A percentile compares a stretch with the other conserved stretches of the same genome.
phyloP scores from a whole-genome alignment of 495 filamentous ascomycete genomes.

The Tuber aestivum region DNA sequence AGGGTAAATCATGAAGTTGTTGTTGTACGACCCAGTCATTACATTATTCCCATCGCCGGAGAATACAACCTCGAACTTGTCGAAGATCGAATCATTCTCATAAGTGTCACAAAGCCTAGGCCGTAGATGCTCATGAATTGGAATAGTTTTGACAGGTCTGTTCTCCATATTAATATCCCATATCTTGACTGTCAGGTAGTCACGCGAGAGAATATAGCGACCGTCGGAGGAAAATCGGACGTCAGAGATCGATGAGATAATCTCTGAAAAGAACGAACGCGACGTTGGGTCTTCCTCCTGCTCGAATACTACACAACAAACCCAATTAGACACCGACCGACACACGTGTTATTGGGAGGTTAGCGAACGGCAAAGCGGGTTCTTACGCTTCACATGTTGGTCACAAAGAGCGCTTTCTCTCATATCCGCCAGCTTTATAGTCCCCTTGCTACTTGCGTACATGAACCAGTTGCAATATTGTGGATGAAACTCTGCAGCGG shows the following conservation, averaged over 20 bases:
- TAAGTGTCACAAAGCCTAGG: slow-evolving; percentile 96
- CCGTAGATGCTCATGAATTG: slow-evolving; percentile 93
- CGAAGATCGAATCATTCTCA: slow-evolving; percentile 98
- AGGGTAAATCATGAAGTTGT: slow-evolving; percentile 99
- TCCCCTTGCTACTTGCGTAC: slow-evolving; percentile 98
- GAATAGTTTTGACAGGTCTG: slow-evolving; percentile 94
- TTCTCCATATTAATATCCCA: slow-evolving; percentile 99
- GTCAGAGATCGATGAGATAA: slow-evolving; percentile 98
- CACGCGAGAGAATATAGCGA: slow-evolving; percentile 91
- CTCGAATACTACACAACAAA: slow-evolving; percentile 69
- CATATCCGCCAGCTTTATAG: slow-evolving; percentile 98
- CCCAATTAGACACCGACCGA: slow-evolving; percentile 16
- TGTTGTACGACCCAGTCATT: slow-evolving; percentile 99
- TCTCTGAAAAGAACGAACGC: slow-evolving; percentile 99
- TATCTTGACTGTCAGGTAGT: slow-evolving; percentile 98
- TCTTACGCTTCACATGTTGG: slow-evolving; percentile 87
- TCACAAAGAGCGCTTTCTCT: slow-evolving; percentile 92
- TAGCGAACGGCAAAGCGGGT: background rate
- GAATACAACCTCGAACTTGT: slow-evolving; percentile 99
- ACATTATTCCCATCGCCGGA: slow-evolving; percentile 97
- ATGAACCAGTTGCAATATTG: slow-evolving; percentile 99
- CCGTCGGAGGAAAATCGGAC: slow-evolving; percentile 96
- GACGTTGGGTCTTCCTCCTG: slow-evolving; percentile 98
- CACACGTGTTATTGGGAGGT: background rate
- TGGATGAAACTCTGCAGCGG: slow-evolving; percentile 95